Evolutionary conservation across 2,329 filamentous ascomycete species (phyloP).

Genomic region (Neophaeococcomyces mojaviensis): DNA sequence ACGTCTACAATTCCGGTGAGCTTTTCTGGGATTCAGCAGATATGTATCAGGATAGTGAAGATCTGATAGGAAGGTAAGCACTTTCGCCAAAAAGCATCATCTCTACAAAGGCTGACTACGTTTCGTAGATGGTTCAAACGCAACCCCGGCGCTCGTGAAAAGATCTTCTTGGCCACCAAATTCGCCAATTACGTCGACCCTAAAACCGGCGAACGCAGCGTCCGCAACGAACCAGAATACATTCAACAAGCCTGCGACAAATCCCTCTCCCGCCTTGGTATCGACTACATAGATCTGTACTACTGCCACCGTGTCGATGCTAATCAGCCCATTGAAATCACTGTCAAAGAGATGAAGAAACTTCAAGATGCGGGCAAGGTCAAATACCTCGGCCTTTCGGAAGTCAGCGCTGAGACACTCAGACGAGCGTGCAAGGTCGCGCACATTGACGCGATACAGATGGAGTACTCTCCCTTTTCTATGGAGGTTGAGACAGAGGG

Average conservation of each 20-base stretch:
- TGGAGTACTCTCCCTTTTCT: constrained; percentile 44
- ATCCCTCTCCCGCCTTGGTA: constrained; percentile 27
- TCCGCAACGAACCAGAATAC: constrained; percentile 26
- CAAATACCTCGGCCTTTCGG: constrained; percentile 43
- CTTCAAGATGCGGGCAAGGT: constrained; percentile 44
- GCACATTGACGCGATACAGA: constrained; percentile 44
- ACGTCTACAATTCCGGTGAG: constrained; percentile 26
- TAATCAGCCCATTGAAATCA: constrained; percentile 28
- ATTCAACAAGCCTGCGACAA: constrained; percentile 24
- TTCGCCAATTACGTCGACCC: constrained; percentile 21
- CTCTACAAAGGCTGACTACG: constrained; percentile 14
- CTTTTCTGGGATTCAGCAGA: constrained; percentile 30
- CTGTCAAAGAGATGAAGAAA: constrained; percentile 36
- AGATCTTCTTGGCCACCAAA: constrained; percentile 23
- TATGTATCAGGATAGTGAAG: constrained; percentile 28
- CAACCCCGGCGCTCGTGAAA: constrained; percentile 20
- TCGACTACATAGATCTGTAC: constrained; percentile 38
- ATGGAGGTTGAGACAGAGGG: constrained; percentile 39
- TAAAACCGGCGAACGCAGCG: constrained; percentile 13
- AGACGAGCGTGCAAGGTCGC: constrained; percentile 40
- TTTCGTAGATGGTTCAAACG: constrained; percentile 22
- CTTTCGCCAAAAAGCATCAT: constrained; percentile 12
- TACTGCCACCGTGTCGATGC: constrained; percentile 38
- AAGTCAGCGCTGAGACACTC: constrained; percentile 40
- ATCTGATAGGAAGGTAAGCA: constrained; percentile 25